phyloP scores from a whole-genome alignment of 257 asterid genomes.

The Penstemon eatonii region DNA sequence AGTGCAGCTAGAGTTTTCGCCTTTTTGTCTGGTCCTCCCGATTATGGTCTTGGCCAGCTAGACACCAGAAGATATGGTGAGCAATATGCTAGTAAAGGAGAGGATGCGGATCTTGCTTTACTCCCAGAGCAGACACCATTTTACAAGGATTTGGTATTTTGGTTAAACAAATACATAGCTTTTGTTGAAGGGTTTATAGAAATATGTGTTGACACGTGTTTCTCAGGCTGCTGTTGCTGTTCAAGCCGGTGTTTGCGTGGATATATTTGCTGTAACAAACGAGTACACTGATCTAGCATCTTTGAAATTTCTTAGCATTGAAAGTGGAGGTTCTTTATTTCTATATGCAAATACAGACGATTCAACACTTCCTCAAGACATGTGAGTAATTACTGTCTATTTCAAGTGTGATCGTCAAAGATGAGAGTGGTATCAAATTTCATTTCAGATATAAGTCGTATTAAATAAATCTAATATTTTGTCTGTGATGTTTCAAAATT shows the following conservation, averaged over 20 bases:
- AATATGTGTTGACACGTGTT: constrained; percentile 38
- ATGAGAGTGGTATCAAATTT: constrained; percentile 17
- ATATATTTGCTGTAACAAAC: constrained; percentile 94
- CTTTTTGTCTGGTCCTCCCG: constrained; percentile 95
- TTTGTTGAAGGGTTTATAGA: constrained; percentile 26
- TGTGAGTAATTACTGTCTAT: constrained; percentile 59
- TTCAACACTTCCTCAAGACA: constrained; percentile 99
- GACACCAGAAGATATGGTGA: constrained; percentile 96
- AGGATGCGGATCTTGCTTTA: constrained; percentile 97
- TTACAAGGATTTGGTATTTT: constrained; percentile 87
- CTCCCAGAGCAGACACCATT: constrained; percentile 98
- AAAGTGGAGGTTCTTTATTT: constrained; percentile 98
- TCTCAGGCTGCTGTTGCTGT: constrained; percentile 98
- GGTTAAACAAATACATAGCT: constrained; percentile 17
- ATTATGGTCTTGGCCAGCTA: constrained; percentile 95
- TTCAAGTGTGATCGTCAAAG: constrained; percentile 22
- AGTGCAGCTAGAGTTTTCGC: constrained; percentile 93
- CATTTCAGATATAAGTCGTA: background rate
- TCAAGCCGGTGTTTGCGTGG: constrained; percentile 98
- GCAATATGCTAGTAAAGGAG: constrained; percentile 99
- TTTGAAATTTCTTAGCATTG: constrained; percentile 92
- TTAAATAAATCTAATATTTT: constrained; percentile 17
- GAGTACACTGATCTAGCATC: constrained; percentile 99
- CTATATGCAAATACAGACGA: constrained; percentile 89
- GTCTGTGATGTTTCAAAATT: background rate